Conservation (phyloP, 2,329 filamentous ascomycete species). For the Fusarium beomiforme region DNA sequence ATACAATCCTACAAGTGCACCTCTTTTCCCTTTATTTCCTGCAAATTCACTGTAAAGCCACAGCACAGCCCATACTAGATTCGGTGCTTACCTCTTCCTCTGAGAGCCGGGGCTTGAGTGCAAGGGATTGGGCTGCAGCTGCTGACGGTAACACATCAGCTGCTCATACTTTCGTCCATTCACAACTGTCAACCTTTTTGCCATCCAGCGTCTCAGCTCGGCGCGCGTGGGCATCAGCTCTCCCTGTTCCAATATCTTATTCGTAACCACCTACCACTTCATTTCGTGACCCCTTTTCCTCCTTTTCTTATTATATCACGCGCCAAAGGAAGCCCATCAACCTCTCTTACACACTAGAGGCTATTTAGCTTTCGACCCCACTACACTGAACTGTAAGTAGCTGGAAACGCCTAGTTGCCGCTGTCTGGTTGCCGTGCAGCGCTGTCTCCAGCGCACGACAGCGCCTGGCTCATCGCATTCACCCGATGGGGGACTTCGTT, state of each 20-base stretch:
- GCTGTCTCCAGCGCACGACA: constrained; percentile 13
- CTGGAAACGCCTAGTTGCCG: background rate
- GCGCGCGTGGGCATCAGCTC: constrained; percentile 14
- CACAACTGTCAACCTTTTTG: constrained; percentile 4
- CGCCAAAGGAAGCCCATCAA: constrained; percentile 12
- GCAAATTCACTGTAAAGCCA: background rate
- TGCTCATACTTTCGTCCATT: constrained; percentile 7
- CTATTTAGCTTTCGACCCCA: constrained; percentile 24
- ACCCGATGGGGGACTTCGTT: constrained; percentile 7
- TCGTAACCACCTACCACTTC: constrained; percentile 7
- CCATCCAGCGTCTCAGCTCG: constrained; percentile 25
- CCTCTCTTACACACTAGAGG: constrained; percentile 13
- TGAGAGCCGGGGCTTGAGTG: background rate
- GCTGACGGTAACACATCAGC: too few species aligned
- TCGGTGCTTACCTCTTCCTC: constrained; percentile 22
- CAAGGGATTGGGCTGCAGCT: too few species aligned
- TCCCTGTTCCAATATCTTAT: constrained; percentile 8
- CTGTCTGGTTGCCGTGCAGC: constrained; percentile 24
- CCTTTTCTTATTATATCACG: constrained; percentile 14
- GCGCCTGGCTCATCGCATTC: constrained; percentile 4
- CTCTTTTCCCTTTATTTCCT: background rate
- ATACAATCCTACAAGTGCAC: background rate
- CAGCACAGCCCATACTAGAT: constrained; percentile 3
- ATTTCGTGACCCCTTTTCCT: constrained; percentile 12
- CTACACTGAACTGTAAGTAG: constrained; percentile 24